Conservation (phyloP, 2,329 filamentous ascomycete species). For the Fusarium denticulatum region DNA sequence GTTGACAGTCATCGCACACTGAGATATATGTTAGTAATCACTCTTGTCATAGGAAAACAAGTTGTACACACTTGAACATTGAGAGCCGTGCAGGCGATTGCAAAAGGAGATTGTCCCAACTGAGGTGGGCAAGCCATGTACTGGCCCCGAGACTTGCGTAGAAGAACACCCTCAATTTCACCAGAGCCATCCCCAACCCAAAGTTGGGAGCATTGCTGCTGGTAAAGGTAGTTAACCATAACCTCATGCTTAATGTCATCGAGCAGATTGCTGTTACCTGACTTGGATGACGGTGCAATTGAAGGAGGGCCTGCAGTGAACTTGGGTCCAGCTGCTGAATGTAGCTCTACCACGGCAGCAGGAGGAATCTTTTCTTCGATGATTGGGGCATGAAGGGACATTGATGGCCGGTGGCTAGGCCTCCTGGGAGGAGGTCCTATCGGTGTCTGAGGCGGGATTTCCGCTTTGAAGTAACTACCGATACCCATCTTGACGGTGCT, state of each 20-base stretch:
- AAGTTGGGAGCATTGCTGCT: conserved; percentile 78
- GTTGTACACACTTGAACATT: conserved; percentile 71
- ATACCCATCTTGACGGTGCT: conserved; percentile 64
- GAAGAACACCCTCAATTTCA: conserved; percentile 75
- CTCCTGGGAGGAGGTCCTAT: conserved; percentile 27
- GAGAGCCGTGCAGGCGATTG: conserved; percentile 71
- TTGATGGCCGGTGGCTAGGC: conserved; percentile 30
- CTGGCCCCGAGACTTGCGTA: conserved; percentile 72
- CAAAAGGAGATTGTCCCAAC: conserved; percentile 70
- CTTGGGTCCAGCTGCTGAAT: conserved; percentile 56
- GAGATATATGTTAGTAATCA: neutral
- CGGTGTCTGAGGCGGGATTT: conserved; percentile 25
- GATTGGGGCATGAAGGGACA: conserved; percentile 32
- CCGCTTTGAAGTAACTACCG: conserved; percentile 69
- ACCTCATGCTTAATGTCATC: conserved; percentile 83
- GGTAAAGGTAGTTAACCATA: conserved; percentile 85
- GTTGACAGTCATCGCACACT: conserved; percentile 84
- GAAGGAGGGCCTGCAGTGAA: conserved; percentile 64
- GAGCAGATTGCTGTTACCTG: conserved; percentile 62
- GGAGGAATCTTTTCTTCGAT: conserved; percentile 53
- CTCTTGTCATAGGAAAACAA: neutral
- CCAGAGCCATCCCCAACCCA: conserved; percentile 78
- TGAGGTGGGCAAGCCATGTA: conserved; percentile 79
- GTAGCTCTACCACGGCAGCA: conserved; percentile 57
- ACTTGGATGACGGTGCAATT: conserved; percentile 57